Evolutionary conservation across 371 early-diverging fungal genomes (phyloP).

Genomic region (Coemansia sp.): DNA sequence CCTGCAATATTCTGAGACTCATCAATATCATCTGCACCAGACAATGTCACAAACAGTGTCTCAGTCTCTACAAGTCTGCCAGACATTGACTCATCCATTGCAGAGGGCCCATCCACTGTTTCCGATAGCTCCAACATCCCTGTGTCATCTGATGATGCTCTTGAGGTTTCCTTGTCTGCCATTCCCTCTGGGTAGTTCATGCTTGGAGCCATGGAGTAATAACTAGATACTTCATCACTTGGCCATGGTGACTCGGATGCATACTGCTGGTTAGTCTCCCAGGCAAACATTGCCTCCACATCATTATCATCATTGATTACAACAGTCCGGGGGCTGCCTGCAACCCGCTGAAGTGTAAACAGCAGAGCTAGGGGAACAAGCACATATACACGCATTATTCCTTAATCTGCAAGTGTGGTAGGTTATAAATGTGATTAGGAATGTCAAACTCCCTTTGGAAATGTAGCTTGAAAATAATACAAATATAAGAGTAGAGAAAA

Average conservation of each 20-base stretch:
- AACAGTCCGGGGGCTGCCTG: slow-evolving; percentile 11
- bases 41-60: background rate
- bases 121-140: background rate
- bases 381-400: slow-evolving; percentile 11
- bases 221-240: background rate
- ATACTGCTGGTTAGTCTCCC: slow-evolving; percentile 16
- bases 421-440: background rate
- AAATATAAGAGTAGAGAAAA: background rate
- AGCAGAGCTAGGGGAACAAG: slow-evolving; percentile 1
- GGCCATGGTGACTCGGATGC: slow-evolving; percentile 21
- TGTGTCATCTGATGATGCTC: background rate
- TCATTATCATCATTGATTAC: background rate
- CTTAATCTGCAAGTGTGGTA: background rate
- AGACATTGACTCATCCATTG: no score
- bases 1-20: background rate
- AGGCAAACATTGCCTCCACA: slow-evolving; percentile 1
- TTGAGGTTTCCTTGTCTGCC: slow-evolving; percentile 9
- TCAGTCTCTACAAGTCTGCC: background rate
- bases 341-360: slow-evolving; percentile 7
- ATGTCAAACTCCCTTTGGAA: slow-evolving; percentile 1
- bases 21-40: background rate
- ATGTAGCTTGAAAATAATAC: background rate
- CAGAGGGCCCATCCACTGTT: no score
- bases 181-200: background rate
- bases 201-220: background rate